Evolutionary conservation across 2,329 filamentous ascomycete genomes (phyloP), one percentile per base, ranked within the genome.

Genomic region (Penicillium hordei): DNA sequence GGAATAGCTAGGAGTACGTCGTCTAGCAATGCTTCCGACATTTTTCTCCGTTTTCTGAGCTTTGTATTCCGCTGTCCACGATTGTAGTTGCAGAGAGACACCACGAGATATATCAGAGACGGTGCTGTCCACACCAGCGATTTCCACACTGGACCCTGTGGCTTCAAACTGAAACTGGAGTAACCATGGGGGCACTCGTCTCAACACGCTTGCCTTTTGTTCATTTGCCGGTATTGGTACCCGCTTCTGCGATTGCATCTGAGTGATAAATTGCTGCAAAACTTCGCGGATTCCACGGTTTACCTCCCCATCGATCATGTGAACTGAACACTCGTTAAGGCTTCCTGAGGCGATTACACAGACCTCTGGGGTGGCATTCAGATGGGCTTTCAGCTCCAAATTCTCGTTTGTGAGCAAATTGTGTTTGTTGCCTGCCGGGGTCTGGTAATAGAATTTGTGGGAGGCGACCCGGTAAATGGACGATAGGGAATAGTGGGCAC

Each of bases 391-490:
- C 56, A 97, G 75, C 68, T 99, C 94, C 57, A 97, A 84, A 1
- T 88, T 89, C 68, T 99, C 93, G 0, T 89, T 95, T 36, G 92
- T 86, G 3, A 97, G 83, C 6, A 99, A 81, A 68, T 96, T 91
- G 69, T 96, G 93, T 51, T 91, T 88, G 59, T 87, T 86, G 5
- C 92, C 90, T 10, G 86, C 85, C 23, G 89, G 88, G 0, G 92
- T 96, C 70, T 97, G 95, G 71, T 99, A 99, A 73, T 97, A 99
- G 1, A 99, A 82, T 63, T 91, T 86, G 71, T 97, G 92, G 0
- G 91, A 90, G 61, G 93, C 88, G 57, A 97, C 80, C 45, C 94
- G 84, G 71, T 95, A 86, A 4, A 90, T 89, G 0, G 92, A 91
- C 15, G 87, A 86, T 1, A 99, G 78, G 5, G 90, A 91, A 74